Percentiles rank a stretch among this genome's conserved stretches.
These are phyloP conservation scores for Yamadazyma diospyri DNA, from an alignment of 1,139 yeast genomes.

Conservation along the genomic window DNA sequence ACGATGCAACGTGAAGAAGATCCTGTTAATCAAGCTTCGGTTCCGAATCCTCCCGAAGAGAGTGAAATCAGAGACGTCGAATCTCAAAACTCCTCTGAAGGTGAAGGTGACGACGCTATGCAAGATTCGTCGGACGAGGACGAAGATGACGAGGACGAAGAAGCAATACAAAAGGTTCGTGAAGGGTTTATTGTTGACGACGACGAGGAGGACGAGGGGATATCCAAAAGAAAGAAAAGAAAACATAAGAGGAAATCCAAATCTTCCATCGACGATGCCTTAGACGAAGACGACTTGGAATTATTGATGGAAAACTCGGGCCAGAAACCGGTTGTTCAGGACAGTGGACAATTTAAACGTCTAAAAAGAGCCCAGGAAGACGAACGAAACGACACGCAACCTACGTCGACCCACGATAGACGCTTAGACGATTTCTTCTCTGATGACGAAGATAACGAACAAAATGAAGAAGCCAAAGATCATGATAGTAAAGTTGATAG, in stretches of 20 bases:
- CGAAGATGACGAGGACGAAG: constrained; percentile 76
- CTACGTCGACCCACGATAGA: background rate
- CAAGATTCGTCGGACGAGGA: constrained; percentile 63
- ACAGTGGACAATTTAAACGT: constrained; percentile 63
- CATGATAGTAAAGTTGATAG: constrained; percentile 28
- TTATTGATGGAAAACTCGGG: constrained; percentile 89
- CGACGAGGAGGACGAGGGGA: constrained; percentile 60
- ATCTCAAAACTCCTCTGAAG: constrained; percentile 24
- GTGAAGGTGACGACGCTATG: constrained; percentile 45
- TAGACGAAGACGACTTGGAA: constrained; percentile 95
- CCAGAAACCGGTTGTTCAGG: constrained; percentile 36
- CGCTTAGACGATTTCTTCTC: constrained; percentile 75
- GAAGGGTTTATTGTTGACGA: constrained; percentile 96
- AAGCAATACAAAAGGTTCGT: constrained; percentile 68
- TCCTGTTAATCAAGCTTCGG: background rate
- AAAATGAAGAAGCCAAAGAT: constrained; percentile 50
- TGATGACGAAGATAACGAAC: constrained; percentile 69
- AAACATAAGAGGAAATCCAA: constrained; percentile 41
- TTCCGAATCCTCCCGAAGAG: constrained; percentile 24
- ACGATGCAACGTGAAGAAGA: constrained; percentile 6
- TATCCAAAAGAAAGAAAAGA: constrained; percentile 28
- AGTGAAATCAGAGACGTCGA: constrained; percentile 36
- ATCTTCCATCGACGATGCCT: constrained; percentile 55
- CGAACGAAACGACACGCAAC: constrained; percentile 19
- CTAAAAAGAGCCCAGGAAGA: constrained; percentile 65